These are phyloP conservation scores for Aureococcus anophagefferens DNA, from an alignment of 108 stramenopile genomes.

Conservation along the genomic window DNA sequence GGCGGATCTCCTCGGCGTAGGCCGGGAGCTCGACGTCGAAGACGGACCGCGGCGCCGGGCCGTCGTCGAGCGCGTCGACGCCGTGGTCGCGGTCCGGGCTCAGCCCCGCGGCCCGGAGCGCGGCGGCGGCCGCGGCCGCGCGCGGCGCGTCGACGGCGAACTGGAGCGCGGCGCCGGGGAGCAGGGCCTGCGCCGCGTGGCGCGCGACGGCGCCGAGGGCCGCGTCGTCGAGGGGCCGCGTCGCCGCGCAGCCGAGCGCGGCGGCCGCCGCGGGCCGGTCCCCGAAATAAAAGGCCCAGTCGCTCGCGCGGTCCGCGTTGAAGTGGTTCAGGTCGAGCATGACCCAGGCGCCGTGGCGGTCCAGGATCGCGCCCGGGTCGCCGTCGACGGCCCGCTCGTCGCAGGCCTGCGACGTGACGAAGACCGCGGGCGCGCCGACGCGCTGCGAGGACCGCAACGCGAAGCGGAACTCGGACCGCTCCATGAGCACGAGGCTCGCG, in stretches of 20 bases:
- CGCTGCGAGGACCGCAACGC: background rate
- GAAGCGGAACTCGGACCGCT: too few species aligned
- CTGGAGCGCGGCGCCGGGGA: background rate
- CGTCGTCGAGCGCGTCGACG: background rate
- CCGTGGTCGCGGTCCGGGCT: background rate
- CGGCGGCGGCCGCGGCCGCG: background rate
- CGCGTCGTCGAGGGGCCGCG: background rate
- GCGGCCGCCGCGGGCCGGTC: background rate
- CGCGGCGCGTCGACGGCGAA: background rate
- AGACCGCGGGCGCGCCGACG: background rate
- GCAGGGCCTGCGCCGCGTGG: background rate
- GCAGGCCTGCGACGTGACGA: background rate
- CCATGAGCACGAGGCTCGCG: too few species aligned
- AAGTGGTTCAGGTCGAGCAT: background rate
- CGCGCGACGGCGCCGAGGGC: background rate
- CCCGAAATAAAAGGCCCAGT: background rate
- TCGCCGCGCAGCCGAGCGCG: background rate
- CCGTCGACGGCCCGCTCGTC: background rate
- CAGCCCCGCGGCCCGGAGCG: background rate
- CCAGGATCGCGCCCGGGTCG: background rate
- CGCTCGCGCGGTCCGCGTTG: background rate
- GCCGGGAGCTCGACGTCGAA: background rate
- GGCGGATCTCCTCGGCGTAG: background rate
- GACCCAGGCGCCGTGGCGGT: background rate
- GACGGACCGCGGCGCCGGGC: background rate